A percentile compares a stretch with the other conserved stretches of the same genome.
Evolutionary conservation across 805 yeast genomes (phyloP).

Genomic region (Spencermartinsiella europaea): DNA sequence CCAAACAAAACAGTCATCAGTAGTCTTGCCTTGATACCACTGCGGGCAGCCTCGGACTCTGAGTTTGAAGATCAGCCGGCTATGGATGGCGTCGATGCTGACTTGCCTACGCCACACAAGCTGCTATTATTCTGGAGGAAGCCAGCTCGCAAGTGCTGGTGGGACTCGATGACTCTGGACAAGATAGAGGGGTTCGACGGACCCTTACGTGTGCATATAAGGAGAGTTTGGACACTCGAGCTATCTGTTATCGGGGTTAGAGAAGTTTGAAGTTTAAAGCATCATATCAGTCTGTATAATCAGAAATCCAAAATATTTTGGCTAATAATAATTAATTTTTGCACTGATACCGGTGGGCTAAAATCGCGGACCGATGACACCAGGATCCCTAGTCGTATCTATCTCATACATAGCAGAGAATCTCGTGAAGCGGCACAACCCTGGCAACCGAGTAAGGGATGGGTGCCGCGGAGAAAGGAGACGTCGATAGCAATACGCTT

Average conservation of each 20-base stretch:
- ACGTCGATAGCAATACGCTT: no score
- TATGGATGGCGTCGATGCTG: constrained; percentile 5
- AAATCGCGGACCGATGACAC: no score
- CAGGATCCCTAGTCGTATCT: no score
- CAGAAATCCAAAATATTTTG: no score
- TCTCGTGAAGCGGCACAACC: no score
- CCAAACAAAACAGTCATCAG: constrained; percentile 83
- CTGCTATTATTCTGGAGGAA: constrained; percentile 90
- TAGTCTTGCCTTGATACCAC: constrained; percentile 68
- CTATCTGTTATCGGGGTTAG: constrained; percentile 77
- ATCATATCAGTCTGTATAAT: no score
- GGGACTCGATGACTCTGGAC: constrained; percentile 50
- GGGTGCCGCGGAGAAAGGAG: no score
- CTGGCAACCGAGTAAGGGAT: no score
- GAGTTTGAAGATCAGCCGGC: neutral
- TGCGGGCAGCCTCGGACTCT: constrained; percentile 12
- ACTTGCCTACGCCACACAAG: constrained; percentile 43
- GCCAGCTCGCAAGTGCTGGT: constrained; percentile 99
- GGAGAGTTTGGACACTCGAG: constrained; percentile 97
- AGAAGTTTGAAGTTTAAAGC: neutral
- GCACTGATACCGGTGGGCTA: no score
- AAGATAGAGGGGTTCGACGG: constrained; percentile 31
- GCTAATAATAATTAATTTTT: no score
- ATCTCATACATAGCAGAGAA: no score
- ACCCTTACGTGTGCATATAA: constrained; percentile 67